phyloP scores from a whole-genome alignment of 202 grass and related monocot genomes.

The Carex sylvatica region DNA sequence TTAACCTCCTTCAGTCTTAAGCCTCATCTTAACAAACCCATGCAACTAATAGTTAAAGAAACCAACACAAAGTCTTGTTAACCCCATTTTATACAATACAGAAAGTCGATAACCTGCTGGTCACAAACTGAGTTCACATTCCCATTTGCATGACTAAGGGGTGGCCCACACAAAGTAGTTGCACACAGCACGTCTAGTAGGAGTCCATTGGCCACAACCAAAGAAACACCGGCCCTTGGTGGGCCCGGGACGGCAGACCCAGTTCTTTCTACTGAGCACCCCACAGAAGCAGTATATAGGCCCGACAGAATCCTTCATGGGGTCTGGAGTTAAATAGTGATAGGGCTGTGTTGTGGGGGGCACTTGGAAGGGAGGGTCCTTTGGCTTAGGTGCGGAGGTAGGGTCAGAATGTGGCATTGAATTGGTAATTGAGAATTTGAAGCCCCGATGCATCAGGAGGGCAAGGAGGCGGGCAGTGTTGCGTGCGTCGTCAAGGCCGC shows the following conservation, averaged over 20 bases:
- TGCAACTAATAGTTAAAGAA: constrained; percentile 20
- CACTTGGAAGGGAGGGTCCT: constrained; percentile 19
- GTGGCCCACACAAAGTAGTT: constrained; percentile 73
- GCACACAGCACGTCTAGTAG: constrained; percentile 63
- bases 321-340: constrained; percentile 35
- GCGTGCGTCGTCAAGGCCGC: constrained; percentile 88
- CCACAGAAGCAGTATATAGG: constrained; percentile 68
- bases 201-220: constrained; percentile 82
- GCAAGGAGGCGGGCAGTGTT: constrained; percentile 86
- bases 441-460: constrained; percentile 69
- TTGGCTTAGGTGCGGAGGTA: constrained; percentile 34
- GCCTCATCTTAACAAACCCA: constrained; percentile 13
- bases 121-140: not conserved
- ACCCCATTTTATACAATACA: constrained; percentile 29
- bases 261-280: constrained; percentile 57
- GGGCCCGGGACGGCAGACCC: constrained; percentile 67
- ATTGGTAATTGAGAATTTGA: constrained; percentile 92
- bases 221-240: constrained; percentile 83
- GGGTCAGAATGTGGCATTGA: constrained; percentile 41
- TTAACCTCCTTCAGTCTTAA: not conserved
- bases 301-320: constrained; percentile 39
- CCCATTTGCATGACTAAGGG: constrained; percentile 9
- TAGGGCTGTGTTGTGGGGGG: not conserved
- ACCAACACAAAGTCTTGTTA: constrained; percentile 19
- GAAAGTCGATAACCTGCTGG: not conserved